Base-by-base conservation (phyloP, 805 yeast genomes). In the Spathaspora arborariae region DNA sequence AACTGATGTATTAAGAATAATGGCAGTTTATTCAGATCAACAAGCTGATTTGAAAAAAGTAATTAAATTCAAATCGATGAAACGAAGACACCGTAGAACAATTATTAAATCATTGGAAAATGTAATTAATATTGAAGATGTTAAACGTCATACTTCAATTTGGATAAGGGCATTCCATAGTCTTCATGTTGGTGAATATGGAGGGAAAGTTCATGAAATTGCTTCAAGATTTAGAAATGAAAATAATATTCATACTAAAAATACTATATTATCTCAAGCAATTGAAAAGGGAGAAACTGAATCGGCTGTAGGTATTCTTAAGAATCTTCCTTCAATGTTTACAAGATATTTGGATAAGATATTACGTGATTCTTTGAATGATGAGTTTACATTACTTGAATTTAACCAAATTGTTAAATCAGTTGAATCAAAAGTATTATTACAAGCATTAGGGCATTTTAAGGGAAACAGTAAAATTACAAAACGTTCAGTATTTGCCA, bases 101-200 rank as follows among this genome's bases (percentile, higher is more conserved):
- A 15, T 50, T 11, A 22, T 50, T 4, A 18, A 21, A 2, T 44
- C 35, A 5, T 42, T 50, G 34, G 53, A 50, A 35, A 39, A n/a
- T 9, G 51, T 50, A 11, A 50, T 50, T 13, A 42, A 37, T 20
- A 21, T 41, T 5, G 48, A 48, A 8, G 53, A 50, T 41, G 45
- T 50, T 8, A 50, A 50, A 30, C 37, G 37, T 3, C 46, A 50
- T 35, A 10, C 34, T 10, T 22, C 34, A 7, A 24, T 42, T 15
- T 50, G 51, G 53, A 45, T 30, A 15, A 3, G 42, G 8, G 51
- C 53, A 37, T 50, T 50, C 33, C 53, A 50, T 45, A 33, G 44
- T 20, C 41, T 50, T 16, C 53, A 50, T 45, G 42, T 50, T 15
- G 51, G 53, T 9, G 53, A 50, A 30, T 50, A 39, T 40, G 42